Conservation (phyloP, 2,329 filamentous ascomycete genomes). For the Sphaerulina populicola region DNA sequence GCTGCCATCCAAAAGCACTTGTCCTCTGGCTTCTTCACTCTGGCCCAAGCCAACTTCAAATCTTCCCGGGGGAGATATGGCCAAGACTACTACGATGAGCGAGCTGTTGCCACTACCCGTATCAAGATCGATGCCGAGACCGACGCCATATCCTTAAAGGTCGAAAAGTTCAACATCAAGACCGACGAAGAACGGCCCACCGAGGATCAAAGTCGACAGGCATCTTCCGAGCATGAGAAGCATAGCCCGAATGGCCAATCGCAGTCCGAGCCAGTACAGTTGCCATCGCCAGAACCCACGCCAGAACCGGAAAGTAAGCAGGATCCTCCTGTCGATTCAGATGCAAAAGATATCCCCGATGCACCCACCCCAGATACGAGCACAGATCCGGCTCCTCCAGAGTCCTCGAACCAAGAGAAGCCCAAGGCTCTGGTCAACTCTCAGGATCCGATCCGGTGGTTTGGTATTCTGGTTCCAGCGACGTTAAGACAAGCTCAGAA, state of each 20-base stretch:
- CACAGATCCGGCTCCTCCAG: constrained; percentile 4
- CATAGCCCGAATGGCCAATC: not conserved
- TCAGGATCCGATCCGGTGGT: constrained; percentile 51
- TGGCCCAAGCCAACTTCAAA: constrained; percentile 69
- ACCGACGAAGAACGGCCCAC: not conserved
- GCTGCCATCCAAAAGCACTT: constrained; percentile 48
- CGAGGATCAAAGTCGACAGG: not conserved
- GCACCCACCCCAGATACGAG: not conserved
- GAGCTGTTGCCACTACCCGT: constrained; percentile 30
- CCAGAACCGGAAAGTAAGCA: constrained; percentile 36
- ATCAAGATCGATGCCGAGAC: constrained; percentile 2
- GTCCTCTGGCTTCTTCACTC: constrained; percentile 42
- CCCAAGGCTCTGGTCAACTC: constrained; percentile 3
- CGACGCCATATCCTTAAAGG: not conserved
- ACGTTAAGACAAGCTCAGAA: constrained; percentile 50
- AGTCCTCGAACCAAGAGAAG: constrained; percentile 1
- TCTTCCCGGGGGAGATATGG: constrained; percentile 55
- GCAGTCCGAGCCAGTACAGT: constrained; percentile 7
- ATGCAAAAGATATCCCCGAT: not conserved
- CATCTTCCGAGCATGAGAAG: not conserved
- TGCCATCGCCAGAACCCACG: constrained; percentile 31
- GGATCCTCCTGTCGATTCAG: not conserved
- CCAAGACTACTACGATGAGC: constrained; percentile 61
- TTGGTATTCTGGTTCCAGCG: constrained; percentile 46
- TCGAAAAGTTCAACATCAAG: not conserved